Evolutionary conservation across 1,139 yeast species (phyloP).

Genomic region (Saccharomyces hybrid): DNA sequence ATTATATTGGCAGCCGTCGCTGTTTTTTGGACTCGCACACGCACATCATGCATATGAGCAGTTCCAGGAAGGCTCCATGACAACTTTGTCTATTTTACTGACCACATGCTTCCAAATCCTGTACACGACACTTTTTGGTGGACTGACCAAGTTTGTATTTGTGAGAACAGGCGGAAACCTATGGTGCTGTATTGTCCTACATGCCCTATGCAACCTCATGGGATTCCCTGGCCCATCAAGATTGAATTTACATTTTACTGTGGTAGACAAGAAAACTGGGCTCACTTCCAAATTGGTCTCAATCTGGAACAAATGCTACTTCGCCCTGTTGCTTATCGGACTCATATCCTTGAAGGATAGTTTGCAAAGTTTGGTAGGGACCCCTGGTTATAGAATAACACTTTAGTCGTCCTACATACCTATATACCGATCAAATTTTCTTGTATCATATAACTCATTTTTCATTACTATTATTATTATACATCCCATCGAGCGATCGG

Average conservation of each 20-base stretch:
- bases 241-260: conserved; percentile 13
- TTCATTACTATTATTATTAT: not conserved
- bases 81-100: conserved; percentile 34
- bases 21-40: conserved; percentile 87
- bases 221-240: conserved; percentile 56
- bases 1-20: conserved; percentile 47
- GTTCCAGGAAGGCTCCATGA: conserved; percentile 29
- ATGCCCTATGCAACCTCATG: conserved; percentile 65
- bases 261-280: conserved; percentile 6
- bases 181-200: conserved; percentile 60
- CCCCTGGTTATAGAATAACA: not conserved
- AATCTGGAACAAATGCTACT: conserved; percentile 22
- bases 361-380: not conserved
- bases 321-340: conserved; percentile 15
- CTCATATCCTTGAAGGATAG: conserved; percentile 14
- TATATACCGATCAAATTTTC: not conserved
- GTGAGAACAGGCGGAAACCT: conserved; percentile 44
- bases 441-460: not conserved
- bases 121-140: conserved; percentile 78
- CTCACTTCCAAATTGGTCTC: conserved; percentile 8
- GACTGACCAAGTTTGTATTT: conserved; percentile 58
- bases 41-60: conserved; percentile 71
- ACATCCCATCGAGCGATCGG: not conserved
- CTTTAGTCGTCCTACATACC: not conserved
- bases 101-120: conserved; percentile 49